phyloP scores from a whole-genome alignment of 2,329 filamentous ascomycete species.

The Sporothrix luriei region DNA sequence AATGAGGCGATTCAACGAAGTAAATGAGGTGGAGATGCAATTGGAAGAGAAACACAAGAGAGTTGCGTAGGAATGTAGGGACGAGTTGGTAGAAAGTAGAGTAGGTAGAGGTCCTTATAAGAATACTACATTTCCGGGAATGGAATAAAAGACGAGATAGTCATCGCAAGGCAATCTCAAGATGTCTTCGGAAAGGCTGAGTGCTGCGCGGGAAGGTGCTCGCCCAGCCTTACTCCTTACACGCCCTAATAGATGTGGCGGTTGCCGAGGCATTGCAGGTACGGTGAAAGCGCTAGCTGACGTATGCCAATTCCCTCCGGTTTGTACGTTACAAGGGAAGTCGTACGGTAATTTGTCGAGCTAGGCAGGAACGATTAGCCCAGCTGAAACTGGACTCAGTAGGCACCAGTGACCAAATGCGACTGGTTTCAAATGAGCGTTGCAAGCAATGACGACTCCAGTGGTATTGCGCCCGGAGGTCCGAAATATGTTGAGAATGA shows the following conservation, averaged over 20 bases:
- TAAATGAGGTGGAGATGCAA: neutral
- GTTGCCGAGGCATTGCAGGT: constrained; percentile 12
- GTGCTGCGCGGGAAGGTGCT: neutral
- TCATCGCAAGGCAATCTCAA: neutral
- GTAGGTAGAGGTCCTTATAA: constrained; percentile 1
- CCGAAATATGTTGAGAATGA: neutral
- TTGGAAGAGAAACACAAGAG: neutral
- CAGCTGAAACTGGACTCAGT: too few species aligned
- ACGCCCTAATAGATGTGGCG: neutral
- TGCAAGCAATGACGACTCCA: neutral
- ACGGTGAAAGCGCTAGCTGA: constrained; percentile 6
- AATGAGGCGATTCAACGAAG: neutral
- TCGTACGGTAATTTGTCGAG: neutral
- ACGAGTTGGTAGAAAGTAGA: neutral
- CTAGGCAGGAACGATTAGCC: constrained; percentile 7
- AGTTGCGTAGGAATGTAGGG: constrained; percentile 17
- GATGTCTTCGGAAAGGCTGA: constrained; percentile 10
- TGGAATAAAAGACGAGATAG: neutral
- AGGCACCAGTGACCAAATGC: neutral
- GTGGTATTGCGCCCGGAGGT: neutral
- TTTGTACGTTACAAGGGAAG: neutral
- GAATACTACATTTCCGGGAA: neutral
- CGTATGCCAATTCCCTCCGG: neutral
- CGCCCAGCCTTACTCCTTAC: constrained; percentile 11
- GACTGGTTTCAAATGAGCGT: neutral